Conservation (phyloP, 2,329 filamentous ascomycete genomes). For the Arthrobotrys sphaeroides region DNA sequence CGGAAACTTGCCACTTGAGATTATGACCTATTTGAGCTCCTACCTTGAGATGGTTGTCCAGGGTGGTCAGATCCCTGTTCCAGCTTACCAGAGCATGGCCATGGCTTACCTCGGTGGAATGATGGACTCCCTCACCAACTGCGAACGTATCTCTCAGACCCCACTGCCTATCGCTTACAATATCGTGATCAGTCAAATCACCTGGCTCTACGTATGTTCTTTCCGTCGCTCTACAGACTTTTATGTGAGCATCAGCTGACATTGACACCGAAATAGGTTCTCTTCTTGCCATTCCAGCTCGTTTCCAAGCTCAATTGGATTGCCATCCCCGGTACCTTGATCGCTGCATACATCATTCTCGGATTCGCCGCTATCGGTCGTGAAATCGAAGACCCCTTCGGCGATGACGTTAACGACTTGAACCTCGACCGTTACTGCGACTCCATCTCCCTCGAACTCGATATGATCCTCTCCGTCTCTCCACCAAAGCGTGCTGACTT, state of each 20-base stretch:
- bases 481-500: slow-evolving; percentile 67
- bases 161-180: slow-evolving; percentile 83
- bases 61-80: slow-evolving; percentile 67
- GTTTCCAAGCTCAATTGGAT: slow-evolving; percentile 72
- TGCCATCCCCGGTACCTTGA: slow-evolving; percentile 78
- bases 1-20: slow-evolving; percentile 84
- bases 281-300: slow-evolving; percentile 81
- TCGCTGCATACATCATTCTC: slow-evolving; percentile 81
- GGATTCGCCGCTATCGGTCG: slow-evolving; percentile 78
- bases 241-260: neutral
- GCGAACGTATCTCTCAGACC: slow-evolving; percentile 81
- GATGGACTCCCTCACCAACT: slow-evolving; percentile 76
- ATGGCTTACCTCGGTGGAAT: slow-evolving; percentile 67
- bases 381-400: slow-evolving; percentile 87
- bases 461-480: slow-evolving; percentile 73
- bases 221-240: neutral
- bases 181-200: slow-evolving; percentile 86
- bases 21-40: slow-evolving; percentile 75
- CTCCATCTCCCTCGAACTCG: slow-evolving; percentile 77
- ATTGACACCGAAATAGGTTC: slow-evolving; percentile 14
- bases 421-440: slow-evolving; percentile 80
- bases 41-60: slow-evolving; percentile 72
- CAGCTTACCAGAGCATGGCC: slow-evolving; percentile 70
- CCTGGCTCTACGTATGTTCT: slow-evolving; percentile 76
- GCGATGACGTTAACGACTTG: slow-evolving; percentile 82